These are phyloP conservation scores for Grifola frondosa DNA, from an alignment of 1,284 basidiomycete genomes.

Conservation along the genomic window DNA sequence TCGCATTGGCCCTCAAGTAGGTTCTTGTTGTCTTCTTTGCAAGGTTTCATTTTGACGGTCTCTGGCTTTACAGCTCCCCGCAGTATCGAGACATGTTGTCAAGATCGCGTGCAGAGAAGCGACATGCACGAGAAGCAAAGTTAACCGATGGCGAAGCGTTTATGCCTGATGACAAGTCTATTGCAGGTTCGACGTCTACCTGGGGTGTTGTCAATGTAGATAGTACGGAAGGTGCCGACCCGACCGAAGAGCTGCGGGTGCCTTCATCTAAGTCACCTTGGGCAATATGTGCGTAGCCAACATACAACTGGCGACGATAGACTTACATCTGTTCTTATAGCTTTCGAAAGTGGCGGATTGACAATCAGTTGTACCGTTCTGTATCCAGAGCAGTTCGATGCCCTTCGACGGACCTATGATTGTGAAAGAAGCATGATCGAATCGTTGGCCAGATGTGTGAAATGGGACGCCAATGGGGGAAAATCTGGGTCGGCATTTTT, in stretches of 20 bases:
- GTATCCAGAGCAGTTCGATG: conserved; percentile 97
- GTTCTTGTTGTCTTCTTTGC: conserved; percentile 24
- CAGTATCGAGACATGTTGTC: conserved; percentile 85
- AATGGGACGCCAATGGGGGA: conserved; percentile 95
- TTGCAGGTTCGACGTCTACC: conserved; percentile 77
- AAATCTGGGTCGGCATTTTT: conserved; percentile 97
- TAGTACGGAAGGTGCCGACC: conserved; percentile 58
- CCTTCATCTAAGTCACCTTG: conserved; percentile 80
- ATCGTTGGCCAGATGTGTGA: conserved; percentile 90
- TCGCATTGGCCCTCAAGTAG: conserved; percentile 91
- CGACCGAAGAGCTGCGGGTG: conserved; percentile 72
- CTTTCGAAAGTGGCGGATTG: conserved; percentile 87
- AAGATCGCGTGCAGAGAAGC: conserved; percentile 72
- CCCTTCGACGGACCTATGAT: conserved; percentile 87
- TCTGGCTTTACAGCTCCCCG: conserved; percentile 61
- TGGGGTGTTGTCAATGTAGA: conserved; percentile 87
- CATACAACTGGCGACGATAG: too few species aligned
- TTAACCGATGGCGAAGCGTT: conserved; percentile 74
- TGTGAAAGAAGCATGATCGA: conserved; percentile 94
- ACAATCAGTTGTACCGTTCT: conserved; percentile 96
- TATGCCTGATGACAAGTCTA: conserved; percentile 84
- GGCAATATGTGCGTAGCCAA: conserved; percentile 62
- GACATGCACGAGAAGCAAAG: conserved; percentile 64
- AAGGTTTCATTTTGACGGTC: conserved; percentile 10
- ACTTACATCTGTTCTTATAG: conserved; percentile 40